Evolutionary conservation across 2,329 filamentous ascomycete genomes (phyloP), one percentile per base, ranked within the genome.

Genomic region (Paramyrothecium roridum): DNA sequence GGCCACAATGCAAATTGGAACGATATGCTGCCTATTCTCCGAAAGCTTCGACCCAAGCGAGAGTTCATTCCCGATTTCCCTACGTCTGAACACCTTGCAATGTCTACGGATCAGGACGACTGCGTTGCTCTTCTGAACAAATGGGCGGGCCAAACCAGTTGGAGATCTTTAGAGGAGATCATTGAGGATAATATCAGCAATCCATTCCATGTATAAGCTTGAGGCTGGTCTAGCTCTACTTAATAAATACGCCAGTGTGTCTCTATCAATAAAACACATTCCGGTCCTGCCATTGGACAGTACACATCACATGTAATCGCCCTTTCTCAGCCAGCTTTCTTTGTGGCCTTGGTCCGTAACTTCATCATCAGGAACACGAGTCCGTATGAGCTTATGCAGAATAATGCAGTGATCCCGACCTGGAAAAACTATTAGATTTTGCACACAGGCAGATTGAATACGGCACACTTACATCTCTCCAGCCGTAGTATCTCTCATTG

Each of bases 1-100:
- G 65, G 62, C 0, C 52, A 63, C 17, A 54, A 50, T 13, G 60
- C 53, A 46, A 65, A 65, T 52, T 66, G 63, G 60, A 52, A 78
- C 22, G 64, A 75, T 13, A 61, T 66, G 2, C 52, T 70, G 3
- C 54, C 54, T 8, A 57, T 67, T 17, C 51, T 68, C 16, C 61
- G 65, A 23, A 57, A 59, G 40, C 22, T 65, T 12, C 54, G 58
- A 53, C 66, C 67, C 2, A 46, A 64, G 34, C 52, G 56, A 4
- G 56, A 63, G 30, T 62, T 67, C 34, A 49, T 61, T 26, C 26
- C 26, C 6, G 26, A 30, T 10, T 30, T 30, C 26, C 26, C 26
- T 10, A 30, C 26, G 26, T n/a, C 26, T 30, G 26, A 30, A 4
- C 26, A 6, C 26, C 26, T 30, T 30, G 10, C 26, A 30, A 30